Percentiles rank a stretch among this genome's conserved stretches.
phyloP scores from a whole-genome alignment of 257 asterid genomes.

The Nemophila menziesii region DNA sequence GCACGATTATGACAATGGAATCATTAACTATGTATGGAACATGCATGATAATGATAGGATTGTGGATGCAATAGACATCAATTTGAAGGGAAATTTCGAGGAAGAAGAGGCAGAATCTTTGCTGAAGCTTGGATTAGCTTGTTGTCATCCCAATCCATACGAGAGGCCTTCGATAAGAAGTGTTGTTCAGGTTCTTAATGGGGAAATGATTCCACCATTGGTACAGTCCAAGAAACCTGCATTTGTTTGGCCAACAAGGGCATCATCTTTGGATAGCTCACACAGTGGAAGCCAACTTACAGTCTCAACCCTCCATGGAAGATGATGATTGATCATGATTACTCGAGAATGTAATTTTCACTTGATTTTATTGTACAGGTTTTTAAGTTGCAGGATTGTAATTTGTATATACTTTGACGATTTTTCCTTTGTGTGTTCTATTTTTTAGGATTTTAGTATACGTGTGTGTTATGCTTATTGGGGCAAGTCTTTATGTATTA shows the following conservation, averaged over 20 bases:
- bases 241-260: conserved; percentile 12
- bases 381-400: too few relatives aligned
- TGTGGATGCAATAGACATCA: conserved; percentile 8
- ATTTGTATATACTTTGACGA: too few relatives aligned
- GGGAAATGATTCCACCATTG: conserved; percentile 8
- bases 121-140: conserved; percentile 14
- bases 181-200: conserved; percentile 9
- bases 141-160: conserved; percentile 14
- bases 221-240: conserved; percentile 13
- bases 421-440: too few relatives aligned
- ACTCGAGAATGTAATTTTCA: too few relatives aligned
- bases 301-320: conserved; percentile 10
- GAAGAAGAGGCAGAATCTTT: conserved; percentile 10
- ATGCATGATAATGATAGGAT: conserved; percentile 5
- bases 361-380: too few relatives aligned
- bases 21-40: conserved; percentile 11
- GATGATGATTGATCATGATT: conserved; percentile 1
- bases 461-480: too few relatives aligned
- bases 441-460: too few relatives aligned
- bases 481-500: too few relatives aligned
- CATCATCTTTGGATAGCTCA: conserved; percentile 4
- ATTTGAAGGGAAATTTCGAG: conserved; percentile 3
- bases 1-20: not conserved
- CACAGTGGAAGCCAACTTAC: conserved; percentile 7
- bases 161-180: conserved; percentile 12